Conservation (phyloP, 2,329 filamentous ascomycete species). For the Fusarium sp. region DNA sequence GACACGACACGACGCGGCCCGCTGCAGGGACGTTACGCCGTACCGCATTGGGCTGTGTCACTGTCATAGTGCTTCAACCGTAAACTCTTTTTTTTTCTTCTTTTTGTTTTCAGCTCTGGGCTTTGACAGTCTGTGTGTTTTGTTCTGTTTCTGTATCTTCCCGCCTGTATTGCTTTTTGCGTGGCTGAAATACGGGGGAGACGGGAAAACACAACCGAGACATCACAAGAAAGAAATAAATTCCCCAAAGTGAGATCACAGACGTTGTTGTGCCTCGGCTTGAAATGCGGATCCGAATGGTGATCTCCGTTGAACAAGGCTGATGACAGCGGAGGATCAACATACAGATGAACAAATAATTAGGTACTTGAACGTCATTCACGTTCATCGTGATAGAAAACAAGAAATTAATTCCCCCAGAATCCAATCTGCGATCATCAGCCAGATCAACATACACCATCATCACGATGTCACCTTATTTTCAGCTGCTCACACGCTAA, state of each 20-base stretch:
- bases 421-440: not conserved
- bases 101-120: too few species aligned
- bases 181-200: slow-evolving; percentile 7
- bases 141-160: too few species aligned
- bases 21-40: slow-evolving; percentile 45
- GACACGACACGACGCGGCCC: slow-evolving; percentile 39
- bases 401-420: too few species aligned
- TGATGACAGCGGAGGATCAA: not conserved
- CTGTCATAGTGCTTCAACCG: too few species aligned
- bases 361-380: slow-evolving; percentile 14
- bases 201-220: not conserved
- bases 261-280: not conserved
- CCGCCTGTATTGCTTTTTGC: not conserved
- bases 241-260: not conserved
- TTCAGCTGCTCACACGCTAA: not conserved
- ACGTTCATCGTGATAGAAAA: slow-evolving; percentile 12
- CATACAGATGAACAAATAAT: not conserved
- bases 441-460: not conserved
- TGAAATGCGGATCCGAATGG: slow-evolving; percentile 9
- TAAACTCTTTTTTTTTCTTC: not conserved
- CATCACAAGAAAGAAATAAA: not conserved
- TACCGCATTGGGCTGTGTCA: slow-evolving; percentile 5
- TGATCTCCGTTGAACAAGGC: slow-evolving; percentile 22
- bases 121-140: not conserved
- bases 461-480: not conserved